Conservation (phyloP, 2,329 filamentous ascomycete genomes). For the Paracoccidioides lutzii region DNA sequence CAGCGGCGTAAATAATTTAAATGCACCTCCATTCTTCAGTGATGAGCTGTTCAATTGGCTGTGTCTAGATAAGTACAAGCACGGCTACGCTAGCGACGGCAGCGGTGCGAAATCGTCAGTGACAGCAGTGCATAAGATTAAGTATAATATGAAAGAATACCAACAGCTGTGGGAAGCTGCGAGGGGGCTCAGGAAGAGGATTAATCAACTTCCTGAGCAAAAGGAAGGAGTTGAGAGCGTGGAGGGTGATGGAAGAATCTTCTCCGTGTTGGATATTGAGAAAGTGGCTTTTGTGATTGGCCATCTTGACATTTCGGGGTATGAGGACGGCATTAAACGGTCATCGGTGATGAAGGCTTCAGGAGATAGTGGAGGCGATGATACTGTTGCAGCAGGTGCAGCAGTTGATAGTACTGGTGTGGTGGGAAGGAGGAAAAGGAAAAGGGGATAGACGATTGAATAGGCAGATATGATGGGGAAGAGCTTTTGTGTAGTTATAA, state of each 20-base stretch:
- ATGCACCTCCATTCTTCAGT: slow-evolving; percentile 27
- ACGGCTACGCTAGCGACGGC: not conserved
- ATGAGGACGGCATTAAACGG: slow-evolving; percentile 1
- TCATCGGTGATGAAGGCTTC: not conserved
- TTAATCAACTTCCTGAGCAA: slow-evolving; percentile 11
- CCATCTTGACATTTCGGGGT: slow-evolving; percentile 20
- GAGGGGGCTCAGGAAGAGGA: slow-evolving; percentile 12
- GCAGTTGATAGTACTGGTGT: not conserved
- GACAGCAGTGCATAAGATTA: slow-evolving; percentile 21
- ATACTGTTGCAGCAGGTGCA: not conserved
- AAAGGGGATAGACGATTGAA: not conserved
- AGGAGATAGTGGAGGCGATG: not conserved
- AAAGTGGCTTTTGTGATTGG: slow-evolving; percentile 28
- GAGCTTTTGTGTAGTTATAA: not conserved
- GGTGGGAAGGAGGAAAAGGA: not conserved
- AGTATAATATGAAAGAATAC: slow-evolving; percentile 31
- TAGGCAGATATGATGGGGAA: too few species aligned
- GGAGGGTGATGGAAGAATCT: slow-evolving; percentile 3
- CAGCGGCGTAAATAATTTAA: slow-evolving; percentile 11
- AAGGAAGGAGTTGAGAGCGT: not conserved
- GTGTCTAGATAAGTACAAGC: slow-evolving; percentile 16
- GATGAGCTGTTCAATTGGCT: slow-evolving; percentile 33
- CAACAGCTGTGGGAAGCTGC: slow-evolving; percentile 20
- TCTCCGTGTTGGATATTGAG: slow-evolving; percentile 24
- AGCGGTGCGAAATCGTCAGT: not conserved